A percentile compares a stretch with the other conserved stretches of the same genome.
phyloP scores from a whole-genome alignment of 2,329 filamentous ascomycete species.

The Hortaea sp. region DNA sequence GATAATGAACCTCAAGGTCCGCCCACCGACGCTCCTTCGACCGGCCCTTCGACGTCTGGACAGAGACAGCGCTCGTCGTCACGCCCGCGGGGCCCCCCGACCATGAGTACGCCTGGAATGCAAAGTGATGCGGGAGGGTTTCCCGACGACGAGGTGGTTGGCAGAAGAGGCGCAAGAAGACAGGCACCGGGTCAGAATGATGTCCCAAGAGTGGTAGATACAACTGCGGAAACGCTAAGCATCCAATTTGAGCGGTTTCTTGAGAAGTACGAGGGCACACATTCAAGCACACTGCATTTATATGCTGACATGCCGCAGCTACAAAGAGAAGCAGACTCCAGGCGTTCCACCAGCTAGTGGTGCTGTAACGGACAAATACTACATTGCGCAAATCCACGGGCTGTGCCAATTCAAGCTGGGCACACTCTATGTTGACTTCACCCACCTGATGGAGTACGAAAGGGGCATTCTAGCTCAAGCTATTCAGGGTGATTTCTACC shows the following conservation, averaged over 20 bases:
- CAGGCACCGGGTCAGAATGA: slow-evolving; percentile 39
- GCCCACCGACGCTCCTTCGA: slow-evolving; percentile 27
- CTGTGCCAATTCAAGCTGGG: slow-evolving; percentile 67
- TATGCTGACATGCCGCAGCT: slow-evolving; percentile 31
- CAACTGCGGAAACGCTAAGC: slow-evolving; percentile 63
- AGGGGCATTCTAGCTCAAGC: slow-evolving; percentile 76
- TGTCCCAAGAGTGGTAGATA: slow-evolving; percentile 65
- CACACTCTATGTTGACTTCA: slow-evolving; percentile 79
- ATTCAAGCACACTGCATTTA: background rate
- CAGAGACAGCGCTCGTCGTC: slow-evolving; percentile 40
- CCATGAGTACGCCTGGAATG: slow-evolving; percentile 40
- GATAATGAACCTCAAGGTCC: slow-evolving; percentile 31
- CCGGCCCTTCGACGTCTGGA: slow-evolving; percentile 4
- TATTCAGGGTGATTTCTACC: slow-evolving; percentile 84
- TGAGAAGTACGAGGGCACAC: slow-evolving; percentile 48
- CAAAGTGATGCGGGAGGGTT: slow-evolving; percentile 49
- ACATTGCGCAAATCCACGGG: slow-evolving; percentile 72
- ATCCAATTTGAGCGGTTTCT: slow-evolving; percentile 71
- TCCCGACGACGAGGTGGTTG: slow-evolving; percentile 53
- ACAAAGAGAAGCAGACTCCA: slow-evolving; percentile 57
- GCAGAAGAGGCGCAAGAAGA: slow-evolving; percentile 38
- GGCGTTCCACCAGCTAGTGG: slow-evolving; percentile 57
- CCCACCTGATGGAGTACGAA: slow-evolving; percentile 67
- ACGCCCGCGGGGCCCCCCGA: slow-evolving; percentile 43
- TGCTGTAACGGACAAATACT: slow-evolving; percentile 69